Base-by-base conservation (phyloP, 1,284 basidiomycete genomes). In the Cutaneotrichosporon arboriforme region DNA sequence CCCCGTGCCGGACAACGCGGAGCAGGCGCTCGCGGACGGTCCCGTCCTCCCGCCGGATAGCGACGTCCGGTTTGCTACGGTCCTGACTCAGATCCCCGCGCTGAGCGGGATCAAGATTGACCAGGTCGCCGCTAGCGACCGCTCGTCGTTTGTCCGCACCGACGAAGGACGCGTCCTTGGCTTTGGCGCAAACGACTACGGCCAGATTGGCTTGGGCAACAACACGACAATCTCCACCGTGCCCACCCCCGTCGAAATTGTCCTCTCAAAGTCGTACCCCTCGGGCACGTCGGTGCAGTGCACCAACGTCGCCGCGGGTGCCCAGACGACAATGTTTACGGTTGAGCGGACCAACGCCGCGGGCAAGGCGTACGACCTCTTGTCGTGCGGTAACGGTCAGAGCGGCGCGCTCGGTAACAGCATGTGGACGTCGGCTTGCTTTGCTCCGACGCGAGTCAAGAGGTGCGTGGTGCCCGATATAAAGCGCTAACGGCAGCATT, bases 131-230 rank as follows among this genome's bases (percentile, higher is more conserved):
- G 83, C 90, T 4, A 88, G 89, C 4, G 79, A 79, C 40, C 80
- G 84, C 52, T 85, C 82, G 48, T 89, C 86, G 61, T 88, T 90
- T 69, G 83, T 81, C 26, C 77, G 84, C 51, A 85, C 89, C 7
- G 65, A 77, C 4, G 77, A 79, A 8, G 91, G 90, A 2, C 78
- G 84, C 41, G 88, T 94, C 4, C 81, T 97, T n/a, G 88, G 84
- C 0, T 92, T 87, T 82, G 90, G 90, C 44, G 87, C 87, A 1
- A 93, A 93, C 69, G 84, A 87, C 59, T 85, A 80, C 60, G 88
- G 89, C 37, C 90, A 93, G 74, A 80, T 90, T 45, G 91, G 90
- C 9, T 78, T 97, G 18, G 91, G 91, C 2, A 75, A 79, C 8
- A 80, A 81, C 51, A 78, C 86, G 15, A 80, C 81, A 5, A 76